A percentile compares a stretch with the other conserved stretches of the same genome.
These are phyloP conservation scores for Penicillium sp. DNA, from an alignment of 2,329 filamentous ascomycete genomes.

Conservation along the genomic window DNA sequence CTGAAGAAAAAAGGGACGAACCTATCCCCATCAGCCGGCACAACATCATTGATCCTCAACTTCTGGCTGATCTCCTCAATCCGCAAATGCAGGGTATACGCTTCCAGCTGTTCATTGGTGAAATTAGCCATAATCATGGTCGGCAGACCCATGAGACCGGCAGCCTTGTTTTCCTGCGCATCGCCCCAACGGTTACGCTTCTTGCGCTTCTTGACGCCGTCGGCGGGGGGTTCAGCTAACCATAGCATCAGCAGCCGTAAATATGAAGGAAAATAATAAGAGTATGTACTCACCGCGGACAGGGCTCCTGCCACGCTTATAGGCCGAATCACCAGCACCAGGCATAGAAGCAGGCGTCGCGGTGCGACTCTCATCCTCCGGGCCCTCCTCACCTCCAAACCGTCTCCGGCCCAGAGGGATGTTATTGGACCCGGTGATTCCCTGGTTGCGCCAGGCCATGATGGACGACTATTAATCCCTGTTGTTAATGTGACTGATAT, in stretches of 20 bases:
- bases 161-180: slow-evolving; percentile 94
- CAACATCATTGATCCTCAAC: slow-evolving; percentile 96
- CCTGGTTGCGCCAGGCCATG: slow-evolving; percentile 61
- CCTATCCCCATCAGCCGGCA: slow-evolving; percentile 92
- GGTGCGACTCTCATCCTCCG: slow-evolving; percentile 39
- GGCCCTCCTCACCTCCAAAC: slow-evolving; percentile 61
- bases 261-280: no score
- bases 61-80: slow-evolving; percentile 99
- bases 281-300: slow-evolving; percentile 66
- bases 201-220: slow-evolving; percentile 79
- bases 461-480: no score
- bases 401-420: slow-evolving; percentile 83
- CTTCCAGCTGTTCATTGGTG: slow-evolving; percentile 96
- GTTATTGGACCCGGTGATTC: slow-evolving; percentile 96
- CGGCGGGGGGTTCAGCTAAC: no score
- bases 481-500: no score
- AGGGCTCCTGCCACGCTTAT: slow-evolving; percentile 93
- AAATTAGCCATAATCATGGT: slow-evolving; percentile 95
- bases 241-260: no score
- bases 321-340: slow-evolving; percentile 34
- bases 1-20: slow-evolving; percentile 36
- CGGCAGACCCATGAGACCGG: slow-evolving; percentile 90
- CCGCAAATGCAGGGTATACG: slow-evolving; percentile 88
- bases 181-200: slow-evolving; percentile 99
- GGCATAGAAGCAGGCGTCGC: slow-evolving; percentile 41